Evolutionary conservation across 1,284 basidiomycete species (phyloP).

Genomic region (Ustilago tritici): DNA sequence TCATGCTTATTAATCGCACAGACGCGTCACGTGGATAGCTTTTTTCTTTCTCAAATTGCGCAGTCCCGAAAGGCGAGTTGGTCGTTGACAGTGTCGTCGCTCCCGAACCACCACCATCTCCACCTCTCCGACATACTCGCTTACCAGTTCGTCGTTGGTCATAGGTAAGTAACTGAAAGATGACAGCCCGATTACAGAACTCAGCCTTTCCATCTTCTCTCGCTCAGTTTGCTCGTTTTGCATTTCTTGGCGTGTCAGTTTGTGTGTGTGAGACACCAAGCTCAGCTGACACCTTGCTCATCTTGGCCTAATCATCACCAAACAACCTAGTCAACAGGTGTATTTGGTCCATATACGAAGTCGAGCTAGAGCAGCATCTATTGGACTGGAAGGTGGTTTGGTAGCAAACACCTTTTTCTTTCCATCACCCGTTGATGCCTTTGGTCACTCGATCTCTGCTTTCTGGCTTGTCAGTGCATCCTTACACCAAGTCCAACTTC

Average conservation of each 20-base stretch:
- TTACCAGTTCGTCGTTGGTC: too few species aligned
- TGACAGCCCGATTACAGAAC: constrained; percentile 26
- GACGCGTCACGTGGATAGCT: too few species aligned
- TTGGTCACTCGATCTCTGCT: constrained; percentile 19
- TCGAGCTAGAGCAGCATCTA: not conserved
- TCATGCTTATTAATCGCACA: too few species aligned
- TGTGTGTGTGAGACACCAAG: not conserved
- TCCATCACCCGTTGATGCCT: constrained; percentile 31
- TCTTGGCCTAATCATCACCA: not conserved
- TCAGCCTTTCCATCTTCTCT: constrained; percentile 8
- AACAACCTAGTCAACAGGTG: not conserved
- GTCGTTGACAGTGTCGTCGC: too few species aligned
- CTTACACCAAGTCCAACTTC: constrained; percentile 5
- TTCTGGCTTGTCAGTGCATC: constrained; percentile 37
- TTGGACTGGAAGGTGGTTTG: constrained; percentile 4
- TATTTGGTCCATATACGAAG: not conserved
- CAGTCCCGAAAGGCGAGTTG: too few species aligned
- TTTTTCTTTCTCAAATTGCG: too few species aligned
- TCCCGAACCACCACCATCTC: too few species aligned
- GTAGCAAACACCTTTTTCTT: not conserved
- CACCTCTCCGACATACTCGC: too few species aligned
- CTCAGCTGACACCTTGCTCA: not conserved
- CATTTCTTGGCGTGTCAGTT: constrained; percentile 16
- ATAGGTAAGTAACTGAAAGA: not conserved
- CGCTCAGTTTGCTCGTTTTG: constrained; percentile 7